These are phyloP conservation scores for Suillus alpinus DNA, from an alignment of 768 basidiomycete genomes.

Conservation along the genomic window DNA sequence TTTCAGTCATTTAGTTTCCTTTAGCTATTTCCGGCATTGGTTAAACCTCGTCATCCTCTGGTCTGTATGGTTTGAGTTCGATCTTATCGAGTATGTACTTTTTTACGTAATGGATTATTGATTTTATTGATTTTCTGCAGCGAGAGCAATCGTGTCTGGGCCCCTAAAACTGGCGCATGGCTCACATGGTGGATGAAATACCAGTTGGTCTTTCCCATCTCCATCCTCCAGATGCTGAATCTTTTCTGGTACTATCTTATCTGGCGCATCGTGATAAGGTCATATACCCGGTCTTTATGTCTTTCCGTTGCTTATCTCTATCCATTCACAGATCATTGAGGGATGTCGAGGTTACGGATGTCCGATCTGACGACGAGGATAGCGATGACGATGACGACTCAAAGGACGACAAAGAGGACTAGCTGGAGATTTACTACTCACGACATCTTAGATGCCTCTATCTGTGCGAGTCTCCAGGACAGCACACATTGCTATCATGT, in stretches of 20 bases:
- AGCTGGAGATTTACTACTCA: constrained; percentile 1
- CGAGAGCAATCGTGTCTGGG: constrained; percentile 54
- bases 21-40: constrained; percentile 91
- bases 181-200: constrained; percentile 76
- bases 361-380: constrained; percentile 78
- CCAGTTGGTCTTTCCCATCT: constrained; percentile 74
- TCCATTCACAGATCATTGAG: constrained; percentile 48
- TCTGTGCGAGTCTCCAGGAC: background rate
- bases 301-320: constrained; percentile 10
- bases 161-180: constrained; percentile 62
- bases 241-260: constrained; percentile 93
- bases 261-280: constrained; percentile 73
- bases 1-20: background rate
- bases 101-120: background rate
- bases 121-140: constrained; percentile 32
- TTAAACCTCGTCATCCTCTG: constrained; percentile 83
- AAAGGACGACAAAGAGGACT: constrained; percentile 30
- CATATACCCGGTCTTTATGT: constrained; percentile 21
- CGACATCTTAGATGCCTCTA: background rate
- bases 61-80: constrained; percentile 81
- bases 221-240: constrained; percentile 79
- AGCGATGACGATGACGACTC: constrained; percentile 34
- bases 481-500: constrained; percentile 5
- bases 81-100: constrained; percentile 68
- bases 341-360: constrained; percentile 53